Conservation (phyloP, 768 basidiomycete species). For the Leccinum fibrillosum region DNA sequence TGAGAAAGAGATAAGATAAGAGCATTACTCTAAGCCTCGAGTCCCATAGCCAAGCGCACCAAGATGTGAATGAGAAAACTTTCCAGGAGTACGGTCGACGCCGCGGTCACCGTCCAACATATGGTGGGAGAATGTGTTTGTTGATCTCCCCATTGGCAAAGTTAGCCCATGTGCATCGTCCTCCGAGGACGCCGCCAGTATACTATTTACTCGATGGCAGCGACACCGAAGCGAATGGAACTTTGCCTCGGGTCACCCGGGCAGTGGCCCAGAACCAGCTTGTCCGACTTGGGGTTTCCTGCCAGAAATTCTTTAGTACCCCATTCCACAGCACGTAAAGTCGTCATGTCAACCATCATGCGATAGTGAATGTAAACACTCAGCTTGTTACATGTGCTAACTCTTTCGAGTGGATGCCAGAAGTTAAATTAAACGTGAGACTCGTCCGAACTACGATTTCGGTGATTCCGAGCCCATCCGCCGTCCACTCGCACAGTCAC, state of each 20-base stretch:
- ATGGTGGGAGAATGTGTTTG: not conserved
- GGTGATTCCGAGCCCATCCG: not conserved
- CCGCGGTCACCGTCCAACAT: not conserved
- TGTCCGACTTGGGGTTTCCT: not conserved
- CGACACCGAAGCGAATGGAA: not conserved
- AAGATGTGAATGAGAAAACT: constrained; percentile 1
- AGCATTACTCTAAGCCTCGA: not conserved
- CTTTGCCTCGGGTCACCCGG: not conserved
- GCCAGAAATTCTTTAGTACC: not conserved
- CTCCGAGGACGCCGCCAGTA: not conserved
- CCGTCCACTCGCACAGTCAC: not conserved
- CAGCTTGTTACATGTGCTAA: not conserved
- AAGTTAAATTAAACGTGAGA: not conserved
- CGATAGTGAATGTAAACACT: not conserved
- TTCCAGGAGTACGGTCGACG: not conserved
- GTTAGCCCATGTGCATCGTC: not conserved
- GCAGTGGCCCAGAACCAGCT: not conserved
- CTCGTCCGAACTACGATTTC: not conserved
- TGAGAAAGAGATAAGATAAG: constrained; percentile 13
- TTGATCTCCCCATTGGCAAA: not conserved
- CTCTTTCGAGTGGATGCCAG: not conserved
- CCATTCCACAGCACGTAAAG: not conserved
- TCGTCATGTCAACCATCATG: not conserved
- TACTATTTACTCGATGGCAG: not conserved
- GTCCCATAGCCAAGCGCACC: not conserved